Evolutionary conservation across 208 protist species (phyloP).

Genomic region (Wallacemonas sp.): DNA sequence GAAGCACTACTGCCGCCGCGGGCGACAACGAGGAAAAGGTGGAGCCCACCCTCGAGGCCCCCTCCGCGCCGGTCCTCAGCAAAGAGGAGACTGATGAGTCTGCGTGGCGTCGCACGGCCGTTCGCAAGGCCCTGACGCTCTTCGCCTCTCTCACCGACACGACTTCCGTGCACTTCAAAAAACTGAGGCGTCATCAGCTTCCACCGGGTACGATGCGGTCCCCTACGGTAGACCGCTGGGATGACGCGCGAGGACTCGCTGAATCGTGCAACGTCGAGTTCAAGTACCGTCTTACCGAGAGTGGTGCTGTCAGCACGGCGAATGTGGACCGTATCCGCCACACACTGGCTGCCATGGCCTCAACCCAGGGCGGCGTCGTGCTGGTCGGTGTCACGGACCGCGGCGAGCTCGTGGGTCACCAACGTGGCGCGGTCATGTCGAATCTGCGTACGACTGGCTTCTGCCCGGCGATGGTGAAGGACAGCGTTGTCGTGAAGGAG

Average conservation of each 20-base stretch:
- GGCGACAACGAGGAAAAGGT: slow-evolving; percentile 6
- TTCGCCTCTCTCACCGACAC: slow-evolving; percentile 61
- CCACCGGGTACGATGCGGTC: slow-evolving; percentile 13
- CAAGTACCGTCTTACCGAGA: slow-evolving; percentile 40
- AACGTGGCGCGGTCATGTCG: slow-evolving; percentile 31
- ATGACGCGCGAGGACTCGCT: slow-evolving; percentile 20
- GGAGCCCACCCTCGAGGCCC: neutral
- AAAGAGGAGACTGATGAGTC: neutral
- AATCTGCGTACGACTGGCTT: slow-evolving; percentile 69
- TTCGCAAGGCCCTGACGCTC: slow-evolving; percentile 25
- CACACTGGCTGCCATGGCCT: slow-evolving; percentile 83
- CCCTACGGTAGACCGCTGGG: slow-evolving; percentile 6
- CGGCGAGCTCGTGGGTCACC: slow-evolving; percentile 61
- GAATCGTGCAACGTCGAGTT: slow-evolving; percentile 81
- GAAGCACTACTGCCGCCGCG: slow-evolving; percentile 7
- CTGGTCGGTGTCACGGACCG: slow-evolving; percentile 77
- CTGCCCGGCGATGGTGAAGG: slow-evolving; percentile 84
- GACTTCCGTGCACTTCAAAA: slow-evolving; percentile 58
- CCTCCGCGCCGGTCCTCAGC: neutral
- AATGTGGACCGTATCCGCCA: slow-evolving; percentile 75
- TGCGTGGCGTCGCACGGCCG: slow-evolving; percentile 3
- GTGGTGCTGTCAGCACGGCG: neutral
- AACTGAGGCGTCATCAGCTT: slow-evolving; percentile 36
- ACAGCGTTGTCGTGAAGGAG: slow-evolving; percentile 54
- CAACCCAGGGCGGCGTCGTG: slow-evolving; percentile 68